Base-by-base conservation (phyloP, 169 alveolate genomes). In the Cryptosporidium ubiquitum region DNA sequence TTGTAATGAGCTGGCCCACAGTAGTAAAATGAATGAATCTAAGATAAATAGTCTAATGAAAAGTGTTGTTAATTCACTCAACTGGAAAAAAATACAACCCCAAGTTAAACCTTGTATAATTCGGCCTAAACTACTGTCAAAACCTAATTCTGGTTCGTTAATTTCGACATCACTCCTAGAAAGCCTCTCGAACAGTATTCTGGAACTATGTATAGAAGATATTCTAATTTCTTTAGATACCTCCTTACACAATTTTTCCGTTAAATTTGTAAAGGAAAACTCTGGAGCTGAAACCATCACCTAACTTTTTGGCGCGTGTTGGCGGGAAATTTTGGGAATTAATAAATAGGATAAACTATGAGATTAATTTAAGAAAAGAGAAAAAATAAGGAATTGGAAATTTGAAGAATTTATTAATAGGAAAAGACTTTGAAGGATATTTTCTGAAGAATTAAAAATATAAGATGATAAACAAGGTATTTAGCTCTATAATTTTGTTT, bases 201-300 rank as follows among this genome's bases (percentile, higher is more conserved):
- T 79, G 26, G 79, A 79, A 10, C 39, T 18, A 23, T 79, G 89
- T 42, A 26, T 79, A 4, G 89, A 79, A 3, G 75, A 64, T 2
- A 52, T 64, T 23, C 23, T 79, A 26, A n/a, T 10, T 1, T 47
- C 60, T 29, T 16, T 79, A 44, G 89, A 79, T 29, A 49, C 33
- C 10, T 16, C 58, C 20, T 9, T 79, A 40, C 64, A 58, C 39
- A 29, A 39, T 0, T 31, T 79, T 61, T 61, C 89, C 12, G 6
- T 40, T 9, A 79, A 18, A 64, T 64, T 79, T 18, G 33, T 79
- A 3, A 37, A 64, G 29, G 64, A 10, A 26, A 26, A 55, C 6
- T 10, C 16, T n/a, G 66, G n/a, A 55, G 5, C 37, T 55, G 66
- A 55, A 35, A 55, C 66, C 35, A 55, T n/a, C 66, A 31, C 0